phyloP scores from a whole-genome alignment of 1,284 basidiomycete genomes.

The Rhodofomes roseus region DNA sequence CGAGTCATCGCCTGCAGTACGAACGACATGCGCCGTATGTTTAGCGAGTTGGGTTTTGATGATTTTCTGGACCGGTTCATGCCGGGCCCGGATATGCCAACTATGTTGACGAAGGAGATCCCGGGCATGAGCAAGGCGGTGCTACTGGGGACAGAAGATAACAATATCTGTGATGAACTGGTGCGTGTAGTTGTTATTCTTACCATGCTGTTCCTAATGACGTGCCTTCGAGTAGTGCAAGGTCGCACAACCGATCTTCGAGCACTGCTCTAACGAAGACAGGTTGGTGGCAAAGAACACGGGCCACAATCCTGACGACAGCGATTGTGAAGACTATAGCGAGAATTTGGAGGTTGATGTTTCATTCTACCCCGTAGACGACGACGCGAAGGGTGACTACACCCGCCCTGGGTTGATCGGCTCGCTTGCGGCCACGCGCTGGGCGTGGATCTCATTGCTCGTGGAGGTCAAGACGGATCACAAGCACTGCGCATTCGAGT shows the following conservation, averaged over 20 bases:
- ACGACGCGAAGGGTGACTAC: neutral
- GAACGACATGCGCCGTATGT: too few relatives aligned
- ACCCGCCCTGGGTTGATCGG: too few relatives aligned
- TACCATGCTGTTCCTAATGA: neutral
- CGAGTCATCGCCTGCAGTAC: too few relatives aligned
- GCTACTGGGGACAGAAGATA: neutral
- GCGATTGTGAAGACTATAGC: neutral
- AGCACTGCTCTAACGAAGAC: neutral
- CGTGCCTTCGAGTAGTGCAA: neutral
- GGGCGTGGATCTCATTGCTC: neutral
- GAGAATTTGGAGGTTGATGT: neutral
- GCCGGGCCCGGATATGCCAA: slow-evolving; percentile 18
- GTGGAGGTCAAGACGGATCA: neutral
- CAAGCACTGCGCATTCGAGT: neutral
- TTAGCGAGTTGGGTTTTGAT: too few relatives aligned
- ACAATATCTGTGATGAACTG: neutral
- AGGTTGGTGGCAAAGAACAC: neutral
- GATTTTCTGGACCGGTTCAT: too few relatives aligned
- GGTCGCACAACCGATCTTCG: neutral
- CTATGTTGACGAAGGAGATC: neutral
- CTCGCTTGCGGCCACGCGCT: neutral
- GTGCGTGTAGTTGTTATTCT: neutral
- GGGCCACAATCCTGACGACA: neutral
- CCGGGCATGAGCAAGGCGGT: neutral
- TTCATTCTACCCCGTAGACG: neutral